Conservation (phyloP, 306 rosid genomes). For the Cucumis melo region DNA sequence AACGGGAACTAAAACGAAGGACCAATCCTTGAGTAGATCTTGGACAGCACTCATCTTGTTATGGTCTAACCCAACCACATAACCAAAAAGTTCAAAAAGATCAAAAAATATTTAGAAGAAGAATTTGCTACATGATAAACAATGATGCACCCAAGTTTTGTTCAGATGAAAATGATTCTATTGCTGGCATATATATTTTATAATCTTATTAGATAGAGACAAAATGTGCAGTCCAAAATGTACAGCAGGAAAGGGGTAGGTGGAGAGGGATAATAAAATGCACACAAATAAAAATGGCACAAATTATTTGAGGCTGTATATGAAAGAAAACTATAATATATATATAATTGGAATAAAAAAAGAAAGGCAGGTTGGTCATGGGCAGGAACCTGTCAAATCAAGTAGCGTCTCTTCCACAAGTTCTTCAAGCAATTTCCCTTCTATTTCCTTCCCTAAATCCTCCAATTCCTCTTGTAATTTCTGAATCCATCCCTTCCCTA, state of each 20-base stretch:
- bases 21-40: too few relatives aligned
- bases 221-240: not conserved
- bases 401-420: slow-evolving; percentile 59
- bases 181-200: not conserved
- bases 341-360: not conserved
- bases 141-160: too few relatives aligned
- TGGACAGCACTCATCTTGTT: too few relatives aligned
- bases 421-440: slow-evolving; percentile 49
- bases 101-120: too few relatives aligned
- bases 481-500: slow-evolving; percentile 56
- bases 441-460: slow-evolving; percentile 57
- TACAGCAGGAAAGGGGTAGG: not conserved
- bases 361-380: not conserved
- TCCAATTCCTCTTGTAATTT: slow-evolving; percentile 49
- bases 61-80: too few relatives aligned
- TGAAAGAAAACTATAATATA: not conserved
- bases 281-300: not conserved
- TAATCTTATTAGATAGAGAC: not conserved
- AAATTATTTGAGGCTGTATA: not conserved
- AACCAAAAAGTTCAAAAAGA: too few relatives aligned
- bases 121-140: too few relatives aligned
- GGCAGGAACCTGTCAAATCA: slow-evolving; percentile 38
- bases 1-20: not conserved
- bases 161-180: not conserved
- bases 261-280: not conserved